These are phyloP conservation scores for Nyctanthes arbortristis DNA, from an alignment of 257 asterid species.

Conservation along the genomic window DNA sequence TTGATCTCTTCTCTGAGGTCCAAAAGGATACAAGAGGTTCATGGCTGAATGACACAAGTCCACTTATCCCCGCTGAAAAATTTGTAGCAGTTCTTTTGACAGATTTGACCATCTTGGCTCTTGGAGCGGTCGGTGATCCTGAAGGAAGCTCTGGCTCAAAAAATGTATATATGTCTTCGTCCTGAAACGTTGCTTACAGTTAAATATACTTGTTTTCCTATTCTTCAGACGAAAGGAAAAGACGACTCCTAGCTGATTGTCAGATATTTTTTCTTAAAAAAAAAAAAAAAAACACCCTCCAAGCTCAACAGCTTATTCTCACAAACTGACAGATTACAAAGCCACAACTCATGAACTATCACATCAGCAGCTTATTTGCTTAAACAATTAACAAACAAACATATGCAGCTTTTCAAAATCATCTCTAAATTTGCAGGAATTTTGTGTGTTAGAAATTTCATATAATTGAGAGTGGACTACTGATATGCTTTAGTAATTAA, in stretches of 20 bases:
- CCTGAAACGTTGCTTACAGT: conserved; percentile 37
- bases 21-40: conserved; percentile 38
- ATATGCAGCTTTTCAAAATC: not conserved
- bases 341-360: not conserved
- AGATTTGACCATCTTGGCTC: conserved; percentile 53
- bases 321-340: not conserved
- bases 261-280: too few relatives aligned
- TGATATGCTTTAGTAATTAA: too few relatives aligned
- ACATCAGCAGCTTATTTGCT: not conserved
- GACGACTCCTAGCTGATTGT: not conserved
- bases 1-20: conserved; percentile 41
- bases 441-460: too few relatives aligned
- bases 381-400: too few relatives aligned
- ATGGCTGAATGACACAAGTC: conserved; percentile 33
- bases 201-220: not conserved
- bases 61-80: conserved; percentile 39
- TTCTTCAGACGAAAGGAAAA: not conserved
- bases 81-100: conserved; percentile 36
- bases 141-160: conserved; percentile 89
- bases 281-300: not conserved
- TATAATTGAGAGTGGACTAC: not conserved
- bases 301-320: not conserved
- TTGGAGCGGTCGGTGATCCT: conserved; percentile 41
- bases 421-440: too few relatives aligned
- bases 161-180: conserved; percentile 80